A percentile compares a stretch with the other conserved stretches of the same genome.
Conservation (phyloP, 2,329 filamentous ascomycete genomes). For the Colletotrichum euphorbiae region DNA sequence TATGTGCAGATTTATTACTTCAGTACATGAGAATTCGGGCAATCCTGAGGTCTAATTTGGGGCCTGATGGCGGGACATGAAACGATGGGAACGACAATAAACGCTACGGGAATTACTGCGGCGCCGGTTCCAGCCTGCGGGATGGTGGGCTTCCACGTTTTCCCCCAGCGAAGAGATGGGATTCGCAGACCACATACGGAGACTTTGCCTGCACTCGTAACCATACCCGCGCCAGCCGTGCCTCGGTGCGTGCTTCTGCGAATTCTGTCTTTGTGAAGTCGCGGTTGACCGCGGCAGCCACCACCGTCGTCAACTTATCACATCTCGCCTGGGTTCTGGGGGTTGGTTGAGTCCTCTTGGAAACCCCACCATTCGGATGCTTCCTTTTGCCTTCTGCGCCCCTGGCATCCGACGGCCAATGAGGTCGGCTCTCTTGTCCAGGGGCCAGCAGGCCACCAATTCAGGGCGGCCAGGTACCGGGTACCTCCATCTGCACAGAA, state of each 20-base stretch:
- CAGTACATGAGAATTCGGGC: constrained; percentile 11
- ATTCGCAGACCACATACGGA: constrained; percentile 21
- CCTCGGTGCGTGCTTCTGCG: not conserved
- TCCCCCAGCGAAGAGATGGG: constrained; percentile 18
- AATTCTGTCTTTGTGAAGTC: not conserved
- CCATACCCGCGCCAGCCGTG: constrained; percentile 13
- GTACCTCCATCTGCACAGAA: constrained; percentile 27
- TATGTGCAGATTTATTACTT: constrained; percentile 11
- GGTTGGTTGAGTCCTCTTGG: constrained; percentile 3
- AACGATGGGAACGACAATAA: constrained; percentile 29
- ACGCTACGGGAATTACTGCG: constrained; percentile 24
- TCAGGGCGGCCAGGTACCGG: constrained; percentile 30
- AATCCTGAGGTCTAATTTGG: constrained; percentile 25
- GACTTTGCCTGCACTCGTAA: not conserved
- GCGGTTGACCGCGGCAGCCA: constrained; percentile 1
- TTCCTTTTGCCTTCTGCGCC: constrained; percentile 30
- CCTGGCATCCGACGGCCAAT: constrained; percentile 26
- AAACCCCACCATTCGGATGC: constrained; percentile 34
- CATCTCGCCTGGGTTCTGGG: not conserved
- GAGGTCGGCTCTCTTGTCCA: constrained; percentile 13
- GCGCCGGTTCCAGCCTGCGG: constrained; percentile 18
- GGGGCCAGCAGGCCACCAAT: constrained; percentile 23
- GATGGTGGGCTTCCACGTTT: constrained; percentile 22
- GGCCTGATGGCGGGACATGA: constrained; percentile 29
- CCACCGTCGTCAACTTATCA: not conserved